Evolutionary conservation across 2,329 filamentous ascomycete genomes (phyloP), one percentile per base, ranked within the genome.

Genomic region (Diaporthe ampelina): DNA sequence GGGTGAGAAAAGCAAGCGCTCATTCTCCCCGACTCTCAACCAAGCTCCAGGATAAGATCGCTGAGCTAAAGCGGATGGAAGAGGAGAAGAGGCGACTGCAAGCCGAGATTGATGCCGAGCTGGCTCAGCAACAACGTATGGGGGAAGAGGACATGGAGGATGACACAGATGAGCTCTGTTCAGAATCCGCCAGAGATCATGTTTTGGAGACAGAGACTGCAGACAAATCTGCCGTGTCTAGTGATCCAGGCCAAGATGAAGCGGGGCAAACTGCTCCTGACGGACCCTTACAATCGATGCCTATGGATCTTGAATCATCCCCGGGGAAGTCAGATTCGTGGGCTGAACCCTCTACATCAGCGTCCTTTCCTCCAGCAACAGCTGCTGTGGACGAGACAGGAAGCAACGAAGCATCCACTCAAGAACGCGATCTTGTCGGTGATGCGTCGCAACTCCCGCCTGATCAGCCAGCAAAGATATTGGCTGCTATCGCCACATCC

Each of bases 31-130:
- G 78, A 17, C 78, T 86, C 21, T 83, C 84, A 52, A 82, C 82
- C 24, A 79, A 79, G n/a, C 78, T 87, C 7, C 80, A 83, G 69
- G 82, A 85, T 68, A 87, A 90, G 77, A 83, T 86, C 71, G 82
- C 72, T 86, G 89, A 77, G 83, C 83, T 91, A 40, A 83, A 89
- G 78, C 68, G 79, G 19, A 79, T 87, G 17, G 81, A 83, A 72
- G 83, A 86, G 69, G 87, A 89, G 77, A 83, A 86, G 73, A 82
- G 67, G 86, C 89, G 77, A 82, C 83, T 91, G 48, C 83, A 89
- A 78, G 84, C 84, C 32, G 89, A 90, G 74, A 82, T 86, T 21
- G 81, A 84, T 32, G 80, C 78, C 1, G 79, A 78, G 68, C 70
- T 82, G 26, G 82, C 81, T 17, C 82, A 85, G 72, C 80, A 72